Conservation (phyloP, 1,139 yeast species). For the Pichia sp. region DNA sequence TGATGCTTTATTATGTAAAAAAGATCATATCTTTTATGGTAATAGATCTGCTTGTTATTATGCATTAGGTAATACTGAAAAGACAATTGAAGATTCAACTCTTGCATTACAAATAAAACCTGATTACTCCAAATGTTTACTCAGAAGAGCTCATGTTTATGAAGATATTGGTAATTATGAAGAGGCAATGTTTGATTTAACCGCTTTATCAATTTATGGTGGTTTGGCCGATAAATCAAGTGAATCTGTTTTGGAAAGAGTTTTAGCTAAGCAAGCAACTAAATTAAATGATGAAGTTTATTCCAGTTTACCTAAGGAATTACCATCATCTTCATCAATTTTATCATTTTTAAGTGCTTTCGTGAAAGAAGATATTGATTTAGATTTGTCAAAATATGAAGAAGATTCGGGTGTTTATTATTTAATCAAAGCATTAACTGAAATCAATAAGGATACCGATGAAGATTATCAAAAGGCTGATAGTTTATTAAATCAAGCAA, state of each 20-base stretch:
- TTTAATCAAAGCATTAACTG: constrained; percentile 61
- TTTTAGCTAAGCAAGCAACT: constrained; percentile 69
- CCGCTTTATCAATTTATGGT: constrained; percentile 72
- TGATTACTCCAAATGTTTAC: constrained; percentile 80
- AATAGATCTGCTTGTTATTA: constrained; percentile 95
- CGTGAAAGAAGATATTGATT: constrained; percentile 29
- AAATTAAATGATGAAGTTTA: constrained; percentile 57
- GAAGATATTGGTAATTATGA: constrained; percentile 72
- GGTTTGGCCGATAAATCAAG: constrained; percentile 74
- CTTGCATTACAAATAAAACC: constrained; percentile 81
- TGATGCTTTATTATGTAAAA: constrained; percentile 65
- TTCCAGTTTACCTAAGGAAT: constrained; percentile 43
- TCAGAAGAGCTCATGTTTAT: constrained; percentile 78
- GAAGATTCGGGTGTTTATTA: constrained; percentile 53
- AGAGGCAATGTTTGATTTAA: constrained; percentile 88
- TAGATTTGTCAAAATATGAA: constrained; percentile 36
- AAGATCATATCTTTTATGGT: constrained; percentile 85
- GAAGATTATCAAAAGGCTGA: constrained; percentile 76
- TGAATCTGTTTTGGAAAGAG: constrained; percentile 82
- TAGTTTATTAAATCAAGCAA: constrained; percentile 60
- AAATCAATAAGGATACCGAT: constrained; percentile 55
- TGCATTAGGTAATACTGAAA: constrained; percentile 68
- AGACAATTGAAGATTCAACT: constrained; percentile 83
- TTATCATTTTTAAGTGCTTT: constrained; percentile 84
- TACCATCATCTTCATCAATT: constrained; percentile 84